A percentile compares a stretch with the other conserved stretches of the same genome.
These are phyloP conservation scores for Cenococcum geophilum DNA, from an alignment of 495 filamentous ascomycete genomes.

Conservation along the genomic window DNA sequence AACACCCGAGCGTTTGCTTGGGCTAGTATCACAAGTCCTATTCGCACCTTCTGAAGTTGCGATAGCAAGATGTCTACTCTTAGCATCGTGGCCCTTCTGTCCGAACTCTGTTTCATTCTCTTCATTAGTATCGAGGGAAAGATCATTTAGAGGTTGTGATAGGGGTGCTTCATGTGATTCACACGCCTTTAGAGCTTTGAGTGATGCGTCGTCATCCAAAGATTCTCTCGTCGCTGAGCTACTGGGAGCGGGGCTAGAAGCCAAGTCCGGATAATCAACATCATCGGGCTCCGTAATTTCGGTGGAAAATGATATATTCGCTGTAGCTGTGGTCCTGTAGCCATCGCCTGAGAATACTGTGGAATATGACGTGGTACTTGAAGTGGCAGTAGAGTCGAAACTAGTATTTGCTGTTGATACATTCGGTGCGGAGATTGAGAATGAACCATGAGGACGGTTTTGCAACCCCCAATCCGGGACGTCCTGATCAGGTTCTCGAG, in stretches of 20 bases:
- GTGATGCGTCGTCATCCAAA: conserved; percentile 8
- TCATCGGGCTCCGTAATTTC: neutral
- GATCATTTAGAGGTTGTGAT: neutral
- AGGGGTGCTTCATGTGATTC: neutral
- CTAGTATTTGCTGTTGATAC: neutral
- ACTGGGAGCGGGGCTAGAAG: neutral
- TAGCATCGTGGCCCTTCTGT: too few relatives aligned
- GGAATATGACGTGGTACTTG: neutral
- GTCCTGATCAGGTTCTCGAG: neutral
- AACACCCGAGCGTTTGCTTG: neutral
- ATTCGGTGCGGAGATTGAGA: conserved; percentile 1
- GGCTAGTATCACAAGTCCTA: neutral
- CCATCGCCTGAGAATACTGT: neutral
- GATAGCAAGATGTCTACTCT: too few relatives aligned
- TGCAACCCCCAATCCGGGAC: neutral
- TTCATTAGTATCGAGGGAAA: neutral
- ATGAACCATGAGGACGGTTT: neutral
- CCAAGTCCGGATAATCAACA: neutral
- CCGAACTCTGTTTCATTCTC: too few relatives aligned
- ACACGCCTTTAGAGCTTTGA: neutral
- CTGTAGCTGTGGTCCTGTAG: neutral
- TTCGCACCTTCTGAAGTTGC: neutral
- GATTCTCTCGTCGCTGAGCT: conserved; percentile 21
- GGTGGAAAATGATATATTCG: conserved; percentile 14
- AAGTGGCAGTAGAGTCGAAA: neutral